Conservation (phyloP, 2,329 filamentous ascomycete genomes). For the Colletotrichum gigasporum region DNA sequence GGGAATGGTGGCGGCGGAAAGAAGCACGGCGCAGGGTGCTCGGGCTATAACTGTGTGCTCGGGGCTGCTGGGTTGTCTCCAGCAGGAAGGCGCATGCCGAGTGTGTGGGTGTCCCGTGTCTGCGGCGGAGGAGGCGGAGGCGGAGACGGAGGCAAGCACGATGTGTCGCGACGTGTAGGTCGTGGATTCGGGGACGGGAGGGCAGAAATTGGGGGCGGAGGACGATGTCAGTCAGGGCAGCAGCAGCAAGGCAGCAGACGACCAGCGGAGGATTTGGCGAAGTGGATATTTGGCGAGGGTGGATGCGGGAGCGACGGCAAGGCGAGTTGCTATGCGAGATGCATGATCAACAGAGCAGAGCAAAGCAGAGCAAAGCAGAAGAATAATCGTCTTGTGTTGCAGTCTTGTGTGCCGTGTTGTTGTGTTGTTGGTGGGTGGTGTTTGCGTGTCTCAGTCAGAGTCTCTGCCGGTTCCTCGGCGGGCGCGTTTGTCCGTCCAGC, state of each 20-base stretch:
- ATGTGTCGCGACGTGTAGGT: constrained; percentile 8
- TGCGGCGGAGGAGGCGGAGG: background rate
- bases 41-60: constrained; percentile 3
- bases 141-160: background rate
- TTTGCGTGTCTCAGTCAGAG: constrained; percentile 27
- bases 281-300: background rate
- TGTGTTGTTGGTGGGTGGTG: constrained; percentile 13
- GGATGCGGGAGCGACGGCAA: constrained; percentile 8
- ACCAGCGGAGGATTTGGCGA: background rate
- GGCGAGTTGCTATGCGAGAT: constrained; percentile 25
- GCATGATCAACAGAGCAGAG: constrained; percentile 19
- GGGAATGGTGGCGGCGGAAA: constrained; percentile 1
- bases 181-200: background rate
- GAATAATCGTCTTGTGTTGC: no score
- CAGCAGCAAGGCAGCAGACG: background rate
- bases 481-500: constrained; percentile 10
- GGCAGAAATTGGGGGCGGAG: background rate
- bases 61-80: constrained; percentile 6
- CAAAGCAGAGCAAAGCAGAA: background rate
- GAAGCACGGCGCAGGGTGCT: constrained; percentile 2
- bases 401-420: background rate
- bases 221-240: constrained; percentile 12
- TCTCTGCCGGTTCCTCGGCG: constrained; percentile 12
- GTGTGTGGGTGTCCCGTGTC: background rate
- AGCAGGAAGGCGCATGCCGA: constrained; percentile 21